A percentile compares a stretch with the other conserved stretches of the same genome.
Conservation (phyloP, 192 early-diverging fungal genomes). For the Dimargaris cristalligena region DNA sequence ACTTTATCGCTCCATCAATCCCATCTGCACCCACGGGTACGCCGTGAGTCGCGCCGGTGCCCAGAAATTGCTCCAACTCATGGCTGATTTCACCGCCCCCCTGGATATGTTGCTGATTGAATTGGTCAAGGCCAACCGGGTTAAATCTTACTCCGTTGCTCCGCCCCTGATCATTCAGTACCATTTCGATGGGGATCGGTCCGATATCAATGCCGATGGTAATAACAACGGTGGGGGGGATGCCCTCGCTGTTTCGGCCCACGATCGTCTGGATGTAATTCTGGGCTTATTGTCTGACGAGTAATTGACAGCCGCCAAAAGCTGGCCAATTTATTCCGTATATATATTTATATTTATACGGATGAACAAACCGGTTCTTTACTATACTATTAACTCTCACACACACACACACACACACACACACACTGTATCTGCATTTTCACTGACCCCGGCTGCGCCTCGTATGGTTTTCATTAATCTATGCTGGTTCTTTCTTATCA, state of each 20-base stretch:
- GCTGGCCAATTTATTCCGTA: too few species aligned
- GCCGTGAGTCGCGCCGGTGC: conserved; percentile 22
- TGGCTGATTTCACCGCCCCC: conserved; percentile 14
- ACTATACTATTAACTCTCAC: too few species aligned
- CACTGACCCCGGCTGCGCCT: too few species aligned
- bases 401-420: too few species aligned
- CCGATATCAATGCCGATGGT: conserved; percentile 6
- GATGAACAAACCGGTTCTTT: too few species aligned
- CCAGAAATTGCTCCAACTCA: conserved; percentile 15
- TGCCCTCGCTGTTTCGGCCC: background rate
- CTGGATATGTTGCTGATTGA: background rate
- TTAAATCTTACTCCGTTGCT: background rate
- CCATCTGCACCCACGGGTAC: conserved; percentile 27
- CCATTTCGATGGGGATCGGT: conserved; percentile 1
- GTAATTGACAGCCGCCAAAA: too few species aligned
- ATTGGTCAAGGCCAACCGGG: background rate
- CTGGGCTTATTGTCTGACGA: too few species aligned
- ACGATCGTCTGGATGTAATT: background rate
- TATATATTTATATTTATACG: too few species aligned
- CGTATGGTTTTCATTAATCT: too few species aligned
- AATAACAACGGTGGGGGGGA: background rate
- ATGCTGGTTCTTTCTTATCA: too few species aligned
- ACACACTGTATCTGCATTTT: too few species aligned
- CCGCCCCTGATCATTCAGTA: conserved; percentile 1
- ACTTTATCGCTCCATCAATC: conserved; percentile 19